Evolutionary conservation across 495 filamentous ascomycete species (phyloP).

Genomic region (Tuber aestivum): DNA sequence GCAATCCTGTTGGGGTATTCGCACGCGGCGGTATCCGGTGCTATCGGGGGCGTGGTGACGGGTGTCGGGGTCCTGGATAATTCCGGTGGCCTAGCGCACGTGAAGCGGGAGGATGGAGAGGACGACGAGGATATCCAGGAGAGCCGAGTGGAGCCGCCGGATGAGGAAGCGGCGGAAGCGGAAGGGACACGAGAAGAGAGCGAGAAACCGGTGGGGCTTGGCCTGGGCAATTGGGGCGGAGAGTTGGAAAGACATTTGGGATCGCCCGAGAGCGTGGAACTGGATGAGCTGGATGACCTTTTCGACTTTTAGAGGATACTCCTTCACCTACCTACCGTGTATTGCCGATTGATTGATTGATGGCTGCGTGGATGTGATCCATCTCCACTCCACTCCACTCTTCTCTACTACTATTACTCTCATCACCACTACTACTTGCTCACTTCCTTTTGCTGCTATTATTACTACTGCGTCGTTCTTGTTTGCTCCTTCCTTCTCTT

Average conservation of each 20-base stretch:
- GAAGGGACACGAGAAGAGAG: constrained; percentile 25
- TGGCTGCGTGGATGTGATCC: not conserved
- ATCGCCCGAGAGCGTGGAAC: constrained; percentile 80
- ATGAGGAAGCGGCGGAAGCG: constrained; percentile 26
- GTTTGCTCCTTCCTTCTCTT: not conserved
- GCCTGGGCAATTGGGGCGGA: constrained; percentile 50
- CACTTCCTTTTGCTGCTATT: not conserved
- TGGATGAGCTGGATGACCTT: constrained; percentile 89
- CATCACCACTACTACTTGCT: not conserved
- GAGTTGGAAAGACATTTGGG: constrained; percentile 60
- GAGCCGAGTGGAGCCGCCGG: constrained; percentile 11
- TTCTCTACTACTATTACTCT: too few relatives aligned
- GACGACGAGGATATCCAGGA: constrained; percentile 9
- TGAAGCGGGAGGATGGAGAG: constrained; percentile 17
- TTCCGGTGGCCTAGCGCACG: constrained; percentile 8
- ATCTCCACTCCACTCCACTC: not conserved
- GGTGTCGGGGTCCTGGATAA: constrained; percentile 41
- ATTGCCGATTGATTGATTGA: not conserved
- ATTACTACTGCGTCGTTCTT: not conserved
- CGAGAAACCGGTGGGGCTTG: constrained; percentile 46
- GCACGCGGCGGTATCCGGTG: not conserved
- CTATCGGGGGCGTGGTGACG: constrained; percentile 31
- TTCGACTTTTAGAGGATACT: constrained; percentile 56
- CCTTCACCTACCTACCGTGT: not conserved
- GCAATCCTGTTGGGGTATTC: constrained; percentile 45